These are phyloP conservation scores for Melaleuca quinquenervia DNA, from an alignment of 345 rosid genomes.

Conservation along the genomic window DNA sequence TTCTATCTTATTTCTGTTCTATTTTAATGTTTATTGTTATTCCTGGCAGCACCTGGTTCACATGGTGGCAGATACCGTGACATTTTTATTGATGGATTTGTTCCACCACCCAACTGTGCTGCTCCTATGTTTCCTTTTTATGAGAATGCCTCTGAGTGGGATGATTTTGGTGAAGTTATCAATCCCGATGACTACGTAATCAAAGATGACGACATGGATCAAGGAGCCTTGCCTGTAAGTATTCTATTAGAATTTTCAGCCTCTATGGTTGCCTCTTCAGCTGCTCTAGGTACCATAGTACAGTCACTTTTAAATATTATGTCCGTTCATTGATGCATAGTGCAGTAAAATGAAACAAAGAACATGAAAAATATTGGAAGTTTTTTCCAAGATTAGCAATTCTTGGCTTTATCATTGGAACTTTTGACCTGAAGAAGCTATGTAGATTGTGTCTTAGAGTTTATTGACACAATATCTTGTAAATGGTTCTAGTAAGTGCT, in stretches of 20 bases:
- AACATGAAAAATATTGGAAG: neutral
- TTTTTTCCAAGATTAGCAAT: neutral
- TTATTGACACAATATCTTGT: neutral
- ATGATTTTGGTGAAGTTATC: conserved; percentile 94
- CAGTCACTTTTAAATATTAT: neutral
- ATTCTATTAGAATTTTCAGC: neutral
- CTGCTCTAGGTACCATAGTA: neutral
- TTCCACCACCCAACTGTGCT: conserved; percentile 64
- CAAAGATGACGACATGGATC: conserved; percentile 86
- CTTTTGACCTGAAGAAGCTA: neutral
- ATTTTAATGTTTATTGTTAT: neutral
- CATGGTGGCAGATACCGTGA: conserved; percentile 58
- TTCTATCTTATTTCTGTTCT: neutral
- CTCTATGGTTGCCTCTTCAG: neutral
- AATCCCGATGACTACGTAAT: conserved; percentile 92
- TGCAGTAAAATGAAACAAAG: neutral
- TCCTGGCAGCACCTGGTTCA: conserved; percentile 36
- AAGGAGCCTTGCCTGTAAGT: conserved; percentile 26
- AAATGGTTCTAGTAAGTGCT: neutral
- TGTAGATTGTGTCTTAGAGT: neutral
- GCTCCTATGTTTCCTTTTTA: conserved; percentile 95
- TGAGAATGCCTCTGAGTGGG: conserved; percentile 80
- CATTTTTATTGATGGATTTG: conserved; percentile 87
- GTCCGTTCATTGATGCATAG: neutral
- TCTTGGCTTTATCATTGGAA: neutral